Conservation (phyloP, 495 filamentous ascomycete species). For the Parachaetomium inaequale region DNA sequence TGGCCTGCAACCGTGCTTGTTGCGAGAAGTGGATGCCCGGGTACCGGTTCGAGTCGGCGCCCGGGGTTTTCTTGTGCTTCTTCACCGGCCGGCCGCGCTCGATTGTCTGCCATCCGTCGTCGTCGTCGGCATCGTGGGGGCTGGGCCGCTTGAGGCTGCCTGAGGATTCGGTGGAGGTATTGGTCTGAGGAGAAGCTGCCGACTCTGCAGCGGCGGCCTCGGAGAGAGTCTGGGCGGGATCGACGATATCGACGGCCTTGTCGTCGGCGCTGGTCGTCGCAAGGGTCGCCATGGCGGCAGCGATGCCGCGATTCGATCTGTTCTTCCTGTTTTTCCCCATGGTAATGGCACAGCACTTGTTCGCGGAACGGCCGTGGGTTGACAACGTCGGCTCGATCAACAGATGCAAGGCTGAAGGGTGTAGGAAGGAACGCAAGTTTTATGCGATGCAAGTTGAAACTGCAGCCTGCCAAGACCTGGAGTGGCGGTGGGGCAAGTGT, state of each 20-base stretch:
- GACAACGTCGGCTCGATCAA: not conserved
- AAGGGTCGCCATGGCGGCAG: slow-evolving; percentile 14
- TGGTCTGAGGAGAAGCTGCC: slow-evolving; percentile 17
- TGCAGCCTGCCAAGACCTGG: not conserved
- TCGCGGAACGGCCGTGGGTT: not conserved
- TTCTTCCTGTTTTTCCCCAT: slow-evolving; percentile 35
- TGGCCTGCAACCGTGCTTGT: slow-evolving; percentile 62
- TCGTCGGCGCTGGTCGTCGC: not conserved
- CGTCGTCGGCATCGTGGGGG: slow-evolving; percentile 38
- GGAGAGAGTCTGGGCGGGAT: not conserved
- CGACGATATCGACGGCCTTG: not conserved
- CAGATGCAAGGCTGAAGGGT: not conserved
- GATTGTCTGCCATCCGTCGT: slow-evolving; percentile 51
- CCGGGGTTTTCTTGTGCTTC: slow-evolving; percentile 58
- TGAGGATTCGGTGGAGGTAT: slow-evolving; percentile 19
- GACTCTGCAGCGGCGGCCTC: not conserved
- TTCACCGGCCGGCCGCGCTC: slow-evolving; percentile 46
- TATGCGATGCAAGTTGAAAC: not conserved
- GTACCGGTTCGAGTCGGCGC: slow-evolving; percentile 56
- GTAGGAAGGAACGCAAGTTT: not conserved
- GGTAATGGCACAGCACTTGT: not conserved
- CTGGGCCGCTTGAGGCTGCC: slow-evolving; percentile 41
- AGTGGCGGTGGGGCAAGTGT: not conserved
- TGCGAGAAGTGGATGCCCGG: slow-evolving; percentile 68
- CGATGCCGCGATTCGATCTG: slow-evolving; percentile 14